Base-by-base conservation (phyloP, 306 rosid species). In the Albizia julibrissin region DNA sequence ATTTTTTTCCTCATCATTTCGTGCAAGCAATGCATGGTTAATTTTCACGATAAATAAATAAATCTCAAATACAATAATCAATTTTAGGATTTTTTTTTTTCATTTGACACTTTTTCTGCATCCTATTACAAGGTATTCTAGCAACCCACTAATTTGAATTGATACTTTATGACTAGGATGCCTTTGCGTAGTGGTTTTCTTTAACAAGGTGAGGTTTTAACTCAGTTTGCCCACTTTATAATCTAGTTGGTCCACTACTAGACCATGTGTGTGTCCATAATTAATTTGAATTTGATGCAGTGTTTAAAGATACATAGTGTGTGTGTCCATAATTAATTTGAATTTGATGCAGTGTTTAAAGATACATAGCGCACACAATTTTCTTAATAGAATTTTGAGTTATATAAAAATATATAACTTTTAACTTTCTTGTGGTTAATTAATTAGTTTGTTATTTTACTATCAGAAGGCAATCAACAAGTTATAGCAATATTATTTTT, bases 1-100 rank as follows among this genome's bases (percentile, higher is more conserved):
- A 4, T 10, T 42, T 40, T n/a, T 71, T 83, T 86, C 71, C 14
- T 62, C 21, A 80, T 56, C 21, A 81, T 82, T 76, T 54, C 78
- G 82, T 84, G 84, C 85, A 87, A 80, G 72, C 80, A 75, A 80
- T 85, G 80, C 75, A 69, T 34, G 19, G 69, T 5, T 62, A 58
- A 9, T 11, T 11, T 61, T 61, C 3, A 61, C 18, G 27, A 49
- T 10, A 10, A 43, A 19, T 8, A 59, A 59, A 54, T 7, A 8
- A 56, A 6, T 56, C 11, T 56, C 27, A n/a, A 1, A 56, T 56
- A 19, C 27, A 56, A n/a, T 6, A 56, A n/a, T 6, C 3, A n/a
- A 56, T 56, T n/a, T 8, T 37, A 37, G 40, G 8, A 6, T 37
- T 37, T 37, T 37, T 1, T 37, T 37, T 37, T 37, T 1, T 37